Percentiles rank a stretch among this genome's conserved stretches.
These are phyloP conservation scores for Hypoxylon crocopeplum DNA, from an alignment of 495 filamentous ascomycete genomes.

Conservation along the genomic window DNA sequence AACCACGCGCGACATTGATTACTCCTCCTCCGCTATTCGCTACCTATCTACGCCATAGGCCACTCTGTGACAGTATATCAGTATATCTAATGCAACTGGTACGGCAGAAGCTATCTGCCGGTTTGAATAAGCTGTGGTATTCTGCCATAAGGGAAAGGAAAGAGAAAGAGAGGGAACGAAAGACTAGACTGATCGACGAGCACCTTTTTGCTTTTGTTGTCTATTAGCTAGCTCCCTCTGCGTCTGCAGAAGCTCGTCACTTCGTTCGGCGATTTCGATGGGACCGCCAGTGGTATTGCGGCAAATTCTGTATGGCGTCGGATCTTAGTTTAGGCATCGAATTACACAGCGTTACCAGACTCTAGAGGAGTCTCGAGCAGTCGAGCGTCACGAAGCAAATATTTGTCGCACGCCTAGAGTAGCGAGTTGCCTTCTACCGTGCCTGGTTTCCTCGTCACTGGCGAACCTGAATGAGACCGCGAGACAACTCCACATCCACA, in stretches of 20 bases:
- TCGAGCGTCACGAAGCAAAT: slow-evolving; percentile 16
- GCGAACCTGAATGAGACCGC: slow-evolving; percentile 12
- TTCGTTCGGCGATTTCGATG: slow-evolving; percentile 11
- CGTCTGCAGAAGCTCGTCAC: slow-evolving; percentile 14
- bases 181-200: background rate
- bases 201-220: slow-evolving; percentile 7
- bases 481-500: slow-evolving; percentile 9
- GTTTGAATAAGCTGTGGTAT: slow-evolving; percentile 16
- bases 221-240: slow-evolving; percentile 18
- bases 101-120: slow-evolving; percentile 14
- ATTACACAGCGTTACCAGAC: slow-evolving; percentile 24
- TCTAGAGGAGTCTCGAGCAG: slow-evolving; percentile 1
- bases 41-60: slow-evolving; percentile 13
- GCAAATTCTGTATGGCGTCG: slow-evolving; percentile 33
- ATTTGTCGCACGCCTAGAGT: slow-evolving; percentile 12
- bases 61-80: slow-evolving; percentile 10
- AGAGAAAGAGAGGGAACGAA: background rate
- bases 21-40: slow-evolving; percentile 29
- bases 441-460: slow-evolving; percentile 10
- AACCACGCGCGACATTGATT: slow-evolving; percentile 33
- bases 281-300: slow-evolving; percentile 26
- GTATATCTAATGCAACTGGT: slow-evolving; percentile 23
- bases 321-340: slow-evolving; percentile 30
- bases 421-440: slow-evolving; percentile 11
- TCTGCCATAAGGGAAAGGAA: slow-evolving; percentile 7